Evolutionary conservation across 2,329 filamentous ascomycete genomes (phyloP), one percentile per base, ranked within the genome.

Genomic region (Hypoxylon sp.): DNA sequence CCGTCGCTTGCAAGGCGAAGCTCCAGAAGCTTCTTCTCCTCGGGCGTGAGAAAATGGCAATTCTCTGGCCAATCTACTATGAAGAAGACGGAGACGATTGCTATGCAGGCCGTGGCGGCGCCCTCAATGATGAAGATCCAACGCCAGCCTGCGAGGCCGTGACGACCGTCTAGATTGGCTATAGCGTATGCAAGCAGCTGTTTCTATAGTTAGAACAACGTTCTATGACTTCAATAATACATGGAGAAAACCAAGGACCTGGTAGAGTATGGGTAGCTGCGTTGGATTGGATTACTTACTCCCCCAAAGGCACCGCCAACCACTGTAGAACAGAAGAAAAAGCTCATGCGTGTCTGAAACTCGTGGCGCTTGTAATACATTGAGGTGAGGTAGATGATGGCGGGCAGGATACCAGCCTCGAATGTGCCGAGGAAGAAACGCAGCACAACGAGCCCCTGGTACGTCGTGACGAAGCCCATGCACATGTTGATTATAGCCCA

Each of bases 41-140:
- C 72, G 1, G 76, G 66, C 4, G 74, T 79, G 14, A 86, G 77
- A 74, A 83, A 85, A 2, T 75, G 77, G 33, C 81, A 80, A n/a
- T 77, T 79, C n/a, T 78, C 75, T 0, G 84, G 83, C 69, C 81
- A 84, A 72, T 87, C 85, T 30, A 80, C 80, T 14, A 86, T 82
- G 61, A 84, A 75, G 72, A 80, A 81, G 57, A 78, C 76, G 3
- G 76, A 71, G 18, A 72, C 60, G 56, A 79, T 52, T 0, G 77
- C 73, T 1, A 79, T 49, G 16, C 71, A 63, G 0, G 77, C 73
- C n/a, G 80, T 81, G 5, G 72, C 70, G 0, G 78, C 70, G 0
- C 83, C 83, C 65, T 84, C 82, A 30, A 77, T 71, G 50, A 77
- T 76, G 66, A 77, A 77, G 28, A 77, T 80, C 80, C 85, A 87